These are phyloP conservation scores for Tuctoria greenei DNA, from an alignment of 176 grass and related monocot genomes.

Conservation along the genomic window DNA sequence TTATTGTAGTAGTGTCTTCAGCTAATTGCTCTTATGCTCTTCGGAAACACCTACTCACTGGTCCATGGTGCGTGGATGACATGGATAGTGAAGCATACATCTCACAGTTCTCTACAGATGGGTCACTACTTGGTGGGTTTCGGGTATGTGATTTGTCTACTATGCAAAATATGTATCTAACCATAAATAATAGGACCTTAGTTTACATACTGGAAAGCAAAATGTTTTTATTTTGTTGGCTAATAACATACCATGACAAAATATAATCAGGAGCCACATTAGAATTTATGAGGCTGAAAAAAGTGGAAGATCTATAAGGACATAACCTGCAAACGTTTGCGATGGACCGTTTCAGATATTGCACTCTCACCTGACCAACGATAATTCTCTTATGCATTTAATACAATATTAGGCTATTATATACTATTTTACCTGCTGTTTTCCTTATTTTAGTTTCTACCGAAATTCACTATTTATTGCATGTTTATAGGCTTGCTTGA, in stretches of 20 bases:
- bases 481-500: too few species aligned
- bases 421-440: not conserved
- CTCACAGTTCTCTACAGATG: constrained; percentile 71
- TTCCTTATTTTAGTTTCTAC: not conserved
- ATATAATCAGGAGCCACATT: constrained; percentile 63
- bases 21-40: constrained; percentile 57
- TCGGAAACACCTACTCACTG: constrained; percentile 48
- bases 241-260: constrained; percentile 1
- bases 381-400: not conserved
- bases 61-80: constrained; percentile 41
- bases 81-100: constrained; percentile 70
- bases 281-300: constrained; percentile 60
- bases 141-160: constrained; percentile 40
- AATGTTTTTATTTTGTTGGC: not conserved
- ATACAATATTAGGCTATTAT: not conserved
- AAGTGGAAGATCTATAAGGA: constrained; percentile 67
- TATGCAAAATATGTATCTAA: too few species aligned
- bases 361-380: constrained; percentile 73
- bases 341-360: constrained; percentile 84
- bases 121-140: constrained; percentile 62
- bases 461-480: too few species aligned
- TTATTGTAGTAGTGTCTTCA: too few species aligned
- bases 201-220: too few species aligned
- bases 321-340: constrained; percentile 46
- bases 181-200: too few species aligned